Conservation (phyloP, 2,329 filamentous ascomycete genomes). For the Ophiostoma pallidulum region DNA sequence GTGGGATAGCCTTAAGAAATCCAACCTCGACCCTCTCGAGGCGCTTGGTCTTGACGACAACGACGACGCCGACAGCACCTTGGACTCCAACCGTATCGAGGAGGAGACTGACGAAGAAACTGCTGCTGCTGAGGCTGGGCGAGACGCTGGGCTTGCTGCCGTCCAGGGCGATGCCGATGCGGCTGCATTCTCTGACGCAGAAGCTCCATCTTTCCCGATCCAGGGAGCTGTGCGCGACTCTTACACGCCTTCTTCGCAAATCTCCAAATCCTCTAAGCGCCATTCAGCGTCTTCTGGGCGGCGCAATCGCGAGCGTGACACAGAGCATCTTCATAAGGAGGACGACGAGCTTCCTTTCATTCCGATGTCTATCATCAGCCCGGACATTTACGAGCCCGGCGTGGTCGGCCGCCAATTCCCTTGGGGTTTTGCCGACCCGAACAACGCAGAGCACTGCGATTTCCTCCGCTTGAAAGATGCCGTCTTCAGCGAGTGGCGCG, state of each 20-base stretch:
- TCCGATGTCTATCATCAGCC: slow-evolving; percentile 87
- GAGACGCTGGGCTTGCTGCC: slow-evolving; percentile 2
- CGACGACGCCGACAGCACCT: slow-evolving; percentile 41
- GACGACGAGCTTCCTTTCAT: slow-evolving; percentile 58
- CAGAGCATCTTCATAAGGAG: slow-evolving; percentile 37
- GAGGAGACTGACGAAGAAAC: slow-evolving; percentile 42
- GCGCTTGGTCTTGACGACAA: slow-evolving; percentile 73
- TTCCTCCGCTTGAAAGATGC: slow-evolving; percentile 83
- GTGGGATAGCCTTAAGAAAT: slow-evolving; percentile 76
- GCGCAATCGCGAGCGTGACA: slow-evolving; percentile 38
- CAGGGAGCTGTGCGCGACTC: slow-evolving; percentile 17
- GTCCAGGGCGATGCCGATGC: slow-evolving; percentile 19
- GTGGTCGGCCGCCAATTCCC: slow-evolving; percentile 81
- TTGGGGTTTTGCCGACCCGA: slow-evolving; percentile 94
- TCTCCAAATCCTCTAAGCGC: slow-evolving; percentile 32
- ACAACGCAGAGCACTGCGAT: slow-evolving; percentile 86
- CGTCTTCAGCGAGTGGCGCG: slow-evolving; percentile 88
- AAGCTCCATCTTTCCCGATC: slow-evolving; percentile 26
- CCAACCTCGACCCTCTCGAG: slow-evolving; percentile 80
- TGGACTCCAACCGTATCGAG: slow-evolving; percentile 42
- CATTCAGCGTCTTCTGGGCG: slow-evolving; percentile 38
- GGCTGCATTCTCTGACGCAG: slow-evolving; percentile 22
- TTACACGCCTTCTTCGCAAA: slow-evolving; percentile 5
- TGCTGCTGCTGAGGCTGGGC: slow-evolving; percentile 13
- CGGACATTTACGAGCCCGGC: slow-evolving; percentile 77